Evolutionary conservation across 768 basidiomycete genomes (phyloP), one percentile per base, ranked within the genome.

Genomic region (Suillus discolor): DNA sequence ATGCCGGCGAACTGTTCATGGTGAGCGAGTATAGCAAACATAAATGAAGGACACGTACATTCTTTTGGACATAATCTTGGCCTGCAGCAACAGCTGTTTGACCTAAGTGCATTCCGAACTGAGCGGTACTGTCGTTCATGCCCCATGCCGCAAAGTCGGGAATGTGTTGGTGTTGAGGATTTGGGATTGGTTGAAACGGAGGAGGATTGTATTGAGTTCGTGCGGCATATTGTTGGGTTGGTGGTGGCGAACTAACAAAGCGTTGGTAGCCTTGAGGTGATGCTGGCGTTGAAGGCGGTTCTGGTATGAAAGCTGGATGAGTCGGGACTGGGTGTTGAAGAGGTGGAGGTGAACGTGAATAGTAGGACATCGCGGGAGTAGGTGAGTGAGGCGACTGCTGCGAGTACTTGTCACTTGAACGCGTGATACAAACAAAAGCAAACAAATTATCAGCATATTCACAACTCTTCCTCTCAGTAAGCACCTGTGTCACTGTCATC

Each of bases 61-160:
- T 98, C 77, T 91, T 91, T 78, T 96, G 93, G 57, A 99, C 91
- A 69, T 99, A 99, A 59, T 96, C 93, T 76, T 97, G 95, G 0
- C 97, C 97, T 0, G 95, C 97, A 7, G 90, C 89, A 3, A 99
- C 91, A 0, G 97, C 97, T 66, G 87, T 93, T 68, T 89, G 89
- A 4, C 97, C 96, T 38, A 99, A 87, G 76, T 98, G 97, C 87
- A 99, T 93, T 25, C 97, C 94, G 74, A 99, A 90, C 76, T 96
- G 92, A 0, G 97, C 93, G 2, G 97, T 98, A 12, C 94, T 89
- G 72, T 93, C 93, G 76, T 97, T 91, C 78, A 99, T 84, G 0
- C 93, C 92, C 91, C 91, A 93, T 16, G 89, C 88, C 12, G 83
- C 83, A 69, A 90, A 91, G 41, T 77, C 80, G 11, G 81, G 75